Conservation (phyloP, 257 asterid species). For the Galeopsis tetrahit region DNA sequence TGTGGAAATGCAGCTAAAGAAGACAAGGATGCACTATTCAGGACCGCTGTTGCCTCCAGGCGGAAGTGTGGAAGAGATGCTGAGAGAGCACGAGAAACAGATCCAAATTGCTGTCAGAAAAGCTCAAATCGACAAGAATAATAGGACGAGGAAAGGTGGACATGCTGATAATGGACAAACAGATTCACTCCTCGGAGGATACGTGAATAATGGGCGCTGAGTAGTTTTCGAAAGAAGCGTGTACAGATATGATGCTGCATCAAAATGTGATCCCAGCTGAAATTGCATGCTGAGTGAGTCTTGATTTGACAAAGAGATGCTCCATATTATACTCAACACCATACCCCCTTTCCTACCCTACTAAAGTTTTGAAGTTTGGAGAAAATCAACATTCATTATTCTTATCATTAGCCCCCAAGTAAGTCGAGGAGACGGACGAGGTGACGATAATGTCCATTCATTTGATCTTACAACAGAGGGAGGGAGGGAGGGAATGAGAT, state of each 20-base stretch:
- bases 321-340: slow-evolving; percentile 1
- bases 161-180: slow-evolving; percentile 55
- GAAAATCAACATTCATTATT: not conserved
- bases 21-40: slow-evolving; percentile 72
- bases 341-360: not conserved
- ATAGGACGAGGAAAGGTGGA: slow-evolving; percentile 43
- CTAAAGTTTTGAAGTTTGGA: slow-evolving; percentile 3
- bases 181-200: slow-evolving; percentile 62
- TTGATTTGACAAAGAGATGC: slow-evolving; percentile 4
- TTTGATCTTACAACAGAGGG: slow-evolving; percentile 26
- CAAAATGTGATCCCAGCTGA: slow-evolving; percentile 1
- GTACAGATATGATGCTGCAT: slow-evolving; percentile 17
- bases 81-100: slow-evolving; percentile 78
- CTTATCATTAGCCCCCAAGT: slow-evolving; percentile 8
- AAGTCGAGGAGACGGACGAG: slow-evolving; percentile 23
- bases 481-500: not conserved
- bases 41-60: slow-evolving; percentile 76
- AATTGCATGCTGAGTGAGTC: not conserved
- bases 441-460: slow-evolving; percentile 8
- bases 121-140: slow-evolving; percentile 71
- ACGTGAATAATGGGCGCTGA: slow-evolving; percentile 56
- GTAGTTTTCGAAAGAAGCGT: slow-evolving; percentile 27
- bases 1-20: slow-evolving; percentile 43
- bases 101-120: slow-evolving; percentile 85
- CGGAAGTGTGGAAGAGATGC: slow-evolving; percentile 80